Base-by-base conservation (phyloP, 23 red algal species). In the Gracilaria vermiculophylla region DNA sequence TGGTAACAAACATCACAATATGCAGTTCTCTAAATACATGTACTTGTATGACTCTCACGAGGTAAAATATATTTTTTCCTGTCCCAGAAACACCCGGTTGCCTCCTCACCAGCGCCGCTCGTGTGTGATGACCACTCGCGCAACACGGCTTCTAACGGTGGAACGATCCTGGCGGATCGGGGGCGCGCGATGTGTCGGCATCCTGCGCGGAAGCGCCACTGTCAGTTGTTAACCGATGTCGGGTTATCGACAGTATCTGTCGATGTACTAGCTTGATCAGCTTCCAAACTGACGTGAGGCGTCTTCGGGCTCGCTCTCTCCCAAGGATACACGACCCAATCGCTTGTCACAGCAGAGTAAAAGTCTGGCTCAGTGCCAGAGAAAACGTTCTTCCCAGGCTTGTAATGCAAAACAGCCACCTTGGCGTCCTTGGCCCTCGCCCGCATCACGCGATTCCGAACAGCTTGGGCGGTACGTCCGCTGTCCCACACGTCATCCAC, bases 401-500 rank as follows among this genome's bases (percentile, higher is more conserved):
- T 98, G 88, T 89, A 98, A 48, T 98, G 96, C 69, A 98, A 64
- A 20, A 94, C 89, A 2, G 88, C 87, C 29, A 95, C 91, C 60
- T 91, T 71, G 45, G 81, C 80, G 12, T 69, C 41, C n/a, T 50
- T 54, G 11, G 91, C 69, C 40, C 91, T 87, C 25, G 96, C 87
- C 4, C 92, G 92, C 44, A 49, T 27, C 23, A 83, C 83, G 5
- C 96, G 89, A 23, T 64, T 62, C n/a, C 69, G 50, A 13, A 98
- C 96, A 34, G 87, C 81, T 23, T 85, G 83, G 16, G 92, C 89
- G 11, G 96, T 98, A 43, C 88, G 69, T 19, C 96, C 96, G 35
- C 88, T 89, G 51, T 98, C 96, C 88, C 92, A 98, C 23, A 98
- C 96, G 58, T 98, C 96, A 74, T 98, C 96, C 14, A 98, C 88